A percentile compares a stretch with the other conserved stretches of the same genome.
phyloP scores from a whole-genome alignment of 768 basidiomycete species.

The Amanita thiersii region DNA sequence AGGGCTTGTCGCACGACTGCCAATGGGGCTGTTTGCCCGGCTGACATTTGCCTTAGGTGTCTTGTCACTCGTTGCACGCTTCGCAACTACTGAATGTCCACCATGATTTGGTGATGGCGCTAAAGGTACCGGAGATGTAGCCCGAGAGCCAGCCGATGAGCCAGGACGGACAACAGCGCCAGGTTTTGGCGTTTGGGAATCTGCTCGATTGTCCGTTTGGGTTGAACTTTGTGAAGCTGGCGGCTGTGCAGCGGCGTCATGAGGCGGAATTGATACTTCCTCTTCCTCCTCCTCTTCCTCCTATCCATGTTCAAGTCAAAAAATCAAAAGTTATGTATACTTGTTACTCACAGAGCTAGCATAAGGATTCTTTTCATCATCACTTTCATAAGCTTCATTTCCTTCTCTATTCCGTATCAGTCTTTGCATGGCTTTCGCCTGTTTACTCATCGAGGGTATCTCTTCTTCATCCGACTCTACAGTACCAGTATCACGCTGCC shows the following conservation, averaged over 20 bases:
- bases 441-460: slow-evolving; percentile 46
- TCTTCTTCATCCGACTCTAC: slow-evolving; percentile 77
- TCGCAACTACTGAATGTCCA: slow-evolving; percentile 75
- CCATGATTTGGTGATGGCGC: slow-evolving; percentile 48
- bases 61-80: slow-evolving; percentile 81
- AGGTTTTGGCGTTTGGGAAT: slow-evolving; percentile 35
- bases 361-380: slow-evolving; percentile 81
- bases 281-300: slow-evolving; percentile 72
- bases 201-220: slow-evolving; percentile 12
- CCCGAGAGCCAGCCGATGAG: slow-evolving; percentile 37
- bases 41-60: slow-evolving; percentile 48
- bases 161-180: slow-evolving; percentile 25
- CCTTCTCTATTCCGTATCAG: slow-evolving; percentile 80
- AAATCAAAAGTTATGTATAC: background rate
- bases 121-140: slow-evolving; percentile 48
- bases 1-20: slow-evolving; percentile 48
- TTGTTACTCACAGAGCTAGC: slow-evolving; percentile 55
- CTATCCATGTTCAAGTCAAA: slow-evolving; percentile 9
- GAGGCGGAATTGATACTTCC: slow-evolving; percentile 40
- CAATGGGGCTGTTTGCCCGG: slow-evolving; percentile 54
- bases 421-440: slow-evolving; percentile 79
- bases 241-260: slow-evolving; percentile 36
- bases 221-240: slow-evolving; percentile 41
- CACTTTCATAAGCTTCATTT: slow-evolving; percentile 73
- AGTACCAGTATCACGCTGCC: slow-evolving; percentile 57